A percentile compares a stretch with the other conserved stretches of the same genome.
phyloP scores from a whole-genome alignment of 1,284 basidiomycete genomes.

The Inonotus obliquus region DNA sequence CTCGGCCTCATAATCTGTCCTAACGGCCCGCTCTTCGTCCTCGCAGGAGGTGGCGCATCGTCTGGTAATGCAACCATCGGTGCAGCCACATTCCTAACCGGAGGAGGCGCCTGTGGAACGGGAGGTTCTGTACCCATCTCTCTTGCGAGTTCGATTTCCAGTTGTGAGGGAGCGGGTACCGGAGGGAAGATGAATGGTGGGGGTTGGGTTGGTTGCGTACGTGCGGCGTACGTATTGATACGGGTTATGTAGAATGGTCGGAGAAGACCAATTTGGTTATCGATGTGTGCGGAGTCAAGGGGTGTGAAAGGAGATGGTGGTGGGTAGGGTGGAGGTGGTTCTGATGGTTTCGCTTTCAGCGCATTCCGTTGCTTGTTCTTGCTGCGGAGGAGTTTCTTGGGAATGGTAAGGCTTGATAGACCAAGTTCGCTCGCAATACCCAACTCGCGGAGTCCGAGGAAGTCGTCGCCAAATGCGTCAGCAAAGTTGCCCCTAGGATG shows the following conservation, averaged over 20 bases:
- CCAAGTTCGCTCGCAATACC: conserved; percentile 89
- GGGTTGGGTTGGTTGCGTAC: conserved; percentile 20
- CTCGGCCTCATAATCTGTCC: conserved; percentile 57
- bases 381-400: conserved; percentile 74
- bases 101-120: not conserved
- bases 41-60: conserved; percentile 50
- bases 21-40: conserved; percentile 69
- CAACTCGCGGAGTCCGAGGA: conserved; percentile 83
- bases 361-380: conserved; percentile 44
- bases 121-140: not conserved
- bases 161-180: conserved; percentile 3
- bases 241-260: conserved; percentile 70
- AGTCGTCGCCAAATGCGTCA: conserved; percentile 88
- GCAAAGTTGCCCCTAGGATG: conserved; percentile 75
- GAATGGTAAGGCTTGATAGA: conserved; percentile 74
- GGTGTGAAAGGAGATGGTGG: conserved; percentile 78
- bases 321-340: conserved; percentile 82
- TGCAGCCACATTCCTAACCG: conserved; percentile 21
- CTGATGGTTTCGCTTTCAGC: conserved; percentile 50
- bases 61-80: conserved; percentile 42
- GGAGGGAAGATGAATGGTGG: conserved; percentile 21
- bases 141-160: conserved; percentile 7
- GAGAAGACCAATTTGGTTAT: conserved; percentile 82
- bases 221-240: conserved; percentile 39
- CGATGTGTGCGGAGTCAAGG: conserved; percentile 56